These are phyloP conservation scores for Phialemoniopsis sp. DNA, from an alignment of 2,329 filamentous ascomycete species.

Conservation along the genomic window DNA sequence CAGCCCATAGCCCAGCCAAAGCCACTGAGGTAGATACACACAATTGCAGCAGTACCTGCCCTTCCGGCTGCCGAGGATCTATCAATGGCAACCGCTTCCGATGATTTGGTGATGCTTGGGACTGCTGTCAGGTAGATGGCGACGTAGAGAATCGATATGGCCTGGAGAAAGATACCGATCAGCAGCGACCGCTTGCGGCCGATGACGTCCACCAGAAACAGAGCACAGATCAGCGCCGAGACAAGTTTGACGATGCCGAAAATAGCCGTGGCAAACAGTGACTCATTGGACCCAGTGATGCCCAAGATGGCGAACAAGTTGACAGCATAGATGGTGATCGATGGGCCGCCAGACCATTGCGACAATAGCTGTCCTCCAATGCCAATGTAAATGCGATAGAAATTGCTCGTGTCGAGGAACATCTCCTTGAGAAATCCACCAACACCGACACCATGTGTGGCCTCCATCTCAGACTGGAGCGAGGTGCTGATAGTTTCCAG, in stretches of 20 bases:
- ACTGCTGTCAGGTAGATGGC: conserved; percentile 56
- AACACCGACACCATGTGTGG: conserved; percentile 60
- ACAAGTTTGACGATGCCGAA: conserved; percentile 71
- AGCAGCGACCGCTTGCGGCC: conserved; percentile 65
- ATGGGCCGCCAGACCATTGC: conserved; percentile 68
- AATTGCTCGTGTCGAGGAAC: conserved; percentile 62
- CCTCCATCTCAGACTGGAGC: conserved; percentile 67
- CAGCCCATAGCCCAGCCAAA: conserved; percentile 66
- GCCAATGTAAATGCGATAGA: conserved; percentile 67
- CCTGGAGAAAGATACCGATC: conserved; percentile 54
- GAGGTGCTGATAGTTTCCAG: conserved; percentile 60
- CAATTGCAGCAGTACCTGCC: too few relatives aligned
- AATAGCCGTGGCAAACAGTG: conserved; percentile 67
- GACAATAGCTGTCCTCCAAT: conserved; percentile 64
- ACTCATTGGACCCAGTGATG: conserved; percentile 59
- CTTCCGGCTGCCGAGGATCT: too few relatives aligned
- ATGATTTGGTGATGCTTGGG: too few relatives aligned
- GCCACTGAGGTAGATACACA: conserved; percentile 58
- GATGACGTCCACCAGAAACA: conserved; percentile 74
- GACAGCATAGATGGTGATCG: conserved; percentile 73
- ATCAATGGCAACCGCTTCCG: too few relatives aligned
- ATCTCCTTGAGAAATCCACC: conserved; percentile 64
- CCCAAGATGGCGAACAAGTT: conserved; percentile 65
- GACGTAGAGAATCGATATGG: conserved; percentile 56
- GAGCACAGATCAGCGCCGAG: conserved; percentile 60